phyloP scores from a whole-genome alignment of 257 asterid species.

The Plectranthus barbatus region DNA sequence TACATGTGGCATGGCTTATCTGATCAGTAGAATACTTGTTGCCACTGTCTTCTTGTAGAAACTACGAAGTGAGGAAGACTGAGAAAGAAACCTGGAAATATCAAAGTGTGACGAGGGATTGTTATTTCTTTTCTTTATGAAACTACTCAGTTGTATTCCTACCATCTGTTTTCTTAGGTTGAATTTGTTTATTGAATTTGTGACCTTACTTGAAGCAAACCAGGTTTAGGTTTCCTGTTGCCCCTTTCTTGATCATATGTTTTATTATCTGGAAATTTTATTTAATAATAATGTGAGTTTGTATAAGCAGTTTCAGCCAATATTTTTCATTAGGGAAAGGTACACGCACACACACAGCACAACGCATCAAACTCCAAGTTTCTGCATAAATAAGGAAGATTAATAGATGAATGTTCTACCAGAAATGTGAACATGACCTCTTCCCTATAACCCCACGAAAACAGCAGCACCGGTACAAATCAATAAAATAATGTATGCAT shows the following conservation, averaged over 20 bases:
- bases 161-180: too few relatives aligned
- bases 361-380: not conserved
- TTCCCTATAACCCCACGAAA: not conserved
- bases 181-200: too few relatives aligned
- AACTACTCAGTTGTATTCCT: too few relatives aligned
- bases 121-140: not conserved
- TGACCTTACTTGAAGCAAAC: too few relatives aligned
- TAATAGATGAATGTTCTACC: not conserved
- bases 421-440: not conserved
- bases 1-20: not conserved
- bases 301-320: too few relatives aligned
- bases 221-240: too few relatives aligned
- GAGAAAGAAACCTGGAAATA: conserved; percentile 8
- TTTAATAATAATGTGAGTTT: too few relatives aligned
- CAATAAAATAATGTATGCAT: not conserved
- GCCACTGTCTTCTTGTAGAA: not conserved
- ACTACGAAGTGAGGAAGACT: too few relatives aligned
- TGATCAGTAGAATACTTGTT: conserved; percentile 5
- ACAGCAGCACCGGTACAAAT: not conserved
- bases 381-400: not conserved
- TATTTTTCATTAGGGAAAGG: too few relatives aligned
- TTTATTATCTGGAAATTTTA: too few relatives aligned
- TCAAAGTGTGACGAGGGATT: not conserved
- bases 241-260: too few relatives aligned
- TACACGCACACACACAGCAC: too few relatives aligned